These are phyloP conservation scores for Trichosporon ovoides DNA, from an alignment of 1,284 basidiomycete species.

Conservation along the genomic window DNA sequence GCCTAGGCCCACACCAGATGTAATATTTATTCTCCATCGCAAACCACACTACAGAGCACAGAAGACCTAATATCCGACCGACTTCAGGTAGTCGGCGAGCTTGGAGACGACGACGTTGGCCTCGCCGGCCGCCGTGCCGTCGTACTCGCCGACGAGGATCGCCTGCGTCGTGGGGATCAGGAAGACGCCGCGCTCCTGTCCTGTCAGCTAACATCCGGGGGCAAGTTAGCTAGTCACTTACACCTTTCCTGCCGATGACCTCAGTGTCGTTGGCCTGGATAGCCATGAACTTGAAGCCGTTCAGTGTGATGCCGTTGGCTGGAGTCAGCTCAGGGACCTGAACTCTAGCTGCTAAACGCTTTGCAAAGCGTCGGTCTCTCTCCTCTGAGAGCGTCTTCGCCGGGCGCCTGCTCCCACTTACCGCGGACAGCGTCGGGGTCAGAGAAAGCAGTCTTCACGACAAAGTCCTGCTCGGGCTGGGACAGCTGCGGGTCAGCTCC, in stretches of 20 bases:
- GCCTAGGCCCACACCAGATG: background rate
- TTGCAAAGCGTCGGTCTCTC: background rate
- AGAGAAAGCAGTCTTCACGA: constrained; percentile 56
- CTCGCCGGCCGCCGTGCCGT: constrained; percentile 59
- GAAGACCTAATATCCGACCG: constrained; percentile 49
- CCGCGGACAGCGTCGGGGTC: constrained; percentile 53
- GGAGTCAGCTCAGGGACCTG: constrained; percentile 4
- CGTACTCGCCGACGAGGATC: constrained; percentile 75
- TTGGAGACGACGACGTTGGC: constrained; percentile 65
- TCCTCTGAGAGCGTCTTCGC: too few relatives aligned
- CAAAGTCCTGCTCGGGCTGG: constrained; percentile 66
- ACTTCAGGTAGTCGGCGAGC: constrained; percentile 75
- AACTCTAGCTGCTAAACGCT: constrained; percentile 15
- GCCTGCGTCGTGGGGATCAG: constrained; percentile 85
- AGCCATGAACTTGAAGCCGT: constrained; percentile 74
- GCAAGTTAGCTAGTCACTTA: constrained; percentile 48
- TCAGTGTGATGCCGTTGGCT: constrained; percentile 64
- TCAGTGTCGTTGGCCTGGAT: constrained; percentile 59
- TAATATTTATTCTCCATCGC: constrained; percentile 1
- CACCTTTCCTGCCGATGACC: constrained; percentile 76
- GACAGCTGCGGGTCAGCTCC: constrained; percentile 56
- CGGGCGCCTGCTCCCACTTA: constrained; percentile 21
- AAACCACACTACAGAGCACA: background rate
- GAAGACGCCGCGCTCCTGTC: constrained; percentile 70
- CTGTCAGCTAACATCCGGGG: background rate